These are phyloP conservation scores for Saccharomycopsis babjevae DNA, from an alignment of 805 yeast species.

Conservation along the genomic window DNA sequence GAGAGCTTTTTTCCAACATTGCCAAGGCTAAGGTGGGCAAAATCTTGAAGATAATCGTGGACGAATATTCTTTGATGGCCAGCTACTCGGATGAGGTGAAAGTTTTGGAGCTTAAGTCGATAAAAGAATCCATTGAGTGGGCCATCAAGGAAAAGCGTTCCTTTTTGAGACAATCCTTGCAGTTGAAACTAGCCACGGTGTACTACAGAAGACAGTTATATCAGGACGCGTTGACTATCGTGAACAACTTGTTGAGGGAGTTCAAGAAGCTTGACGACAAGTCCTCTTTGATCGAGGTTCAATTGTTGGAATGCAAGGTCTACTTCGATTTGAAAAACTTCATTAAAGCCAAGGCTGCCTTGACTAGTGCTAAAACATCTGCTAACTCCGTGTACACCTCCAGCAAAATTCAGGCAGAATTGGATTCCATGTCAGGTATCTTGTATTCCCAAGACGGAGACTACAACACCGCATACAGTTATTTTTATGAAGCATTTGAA, in stretches of 20 bases:
- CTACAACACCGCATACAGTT: slow-evolving; percentile 90
- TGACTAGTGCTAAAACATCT: slow-evolving; percentile 91
- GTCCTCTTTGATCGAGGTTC: slow-evolving; percentile 90
- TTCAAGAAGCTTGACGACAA: slow-evolving; percentile 93
- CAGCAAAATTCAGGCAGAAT: slow-evolving; percentile 84
- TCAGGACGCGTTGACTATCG: slow-evolving; percentile 62
- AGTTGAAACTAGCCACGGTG: slow-evolving; percentile 70
- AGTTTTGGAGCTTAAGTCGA: slow-evolving; percentile 28
- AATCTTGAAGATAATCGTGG: slow-evolving; percentile 73
- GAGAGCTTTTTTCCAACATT: slow-evolving; percentile 60
- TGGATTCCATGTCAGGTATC: slow-evolving; percentile 91
- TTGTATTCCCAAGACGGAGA: slow-evolving; percentile 95
- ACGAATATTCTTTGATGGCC: slow-evolving; percentile 56
- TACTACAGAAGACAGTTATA: slow-evolving; percentile 56
- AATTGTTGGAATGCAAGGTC: slow-evolving; percentile 78
- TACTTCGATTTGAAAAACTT: slow-evolving; percentile 86
- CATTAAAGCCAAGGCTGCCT: slow-evolving; percentile 83
- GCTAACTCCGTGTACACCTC: slow-evolving; percentile 97
- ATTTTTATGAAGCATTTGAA: slow-evolving; percentile 91
- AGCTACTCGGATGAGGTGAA: slow-evolving; percentile 44
- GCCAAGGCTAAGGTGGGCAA: slow-evolving; percentile 96
- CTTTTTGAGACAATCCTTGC: slow-evolving; percentile 80
- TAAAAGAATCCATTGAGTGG: slow-evolving; percentile 80
- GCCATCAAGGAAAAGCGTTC: slow-evolving; percentile 73
- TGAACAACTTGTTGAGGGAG: slow-evolving; percentile 64